Percentiles rank a stretch among this genome's conserved stretches.
phyloP scores from a whole-genome alignment of 805 yeast species.

The Pichia ethanolica region DNA sequence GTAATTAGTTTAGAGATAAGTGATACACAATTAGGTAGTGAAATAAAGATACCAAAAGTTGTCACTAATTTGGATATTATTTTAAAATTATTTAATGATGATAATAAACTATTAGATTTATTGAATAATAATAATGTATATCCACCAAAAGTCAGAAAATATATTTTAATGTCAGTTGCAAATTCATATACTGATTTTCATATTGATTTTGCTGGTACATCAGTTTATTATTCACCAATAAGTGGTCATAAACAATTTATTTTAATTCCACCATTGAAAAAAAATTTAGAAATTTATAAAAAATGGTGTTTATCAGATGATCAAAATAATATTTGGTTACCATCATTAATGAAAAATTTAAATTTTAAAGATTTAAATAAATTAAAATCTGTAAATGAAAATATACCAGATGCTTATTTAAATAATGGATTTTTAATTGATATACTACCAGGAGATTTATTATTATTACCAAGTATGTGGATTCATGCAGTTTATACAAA shows the following conservation, averaged over 20 bases:
- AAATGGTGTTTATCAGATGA: constrained; percentile 65
- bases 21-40: constrained; percentile 39
- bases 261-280: constrained; percentile 68
- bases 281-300: constrained; percentile 54
- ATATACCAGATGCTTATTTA: constrained; percentile 24
- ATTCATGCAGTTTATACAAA: constrained; percentile 88
- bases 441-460: constrained; percentile 55
- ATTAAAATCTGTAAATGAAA: not conserved
- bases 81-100: constrained; percentile 49
- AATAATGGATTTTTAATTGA: constrained; percentile 29
- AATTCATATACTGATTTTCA: constrained; percentile 86
- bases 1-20: constrained; percentile 80
- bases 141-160: constrained; percentile 60
- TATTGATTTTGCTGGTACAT: constrained; percentile 87
- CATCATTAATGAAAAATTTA: constrained; percentile 34
- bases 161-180: constrained; percentile 78
- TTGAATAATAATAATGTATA: constrained; percentile 13
- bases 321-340: constrained; percentile 60
- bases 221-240: constrained; percentile 79
- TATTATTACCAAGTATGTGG: constrained; percentile 89
- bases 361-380: constrained; percentile 7
- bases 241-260: constrained; percentile 70
- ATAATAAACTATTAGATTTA: not conserved
- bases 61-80: constrained; percentile 66
- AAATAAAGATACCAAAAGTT: constrained; percentile 54